Base-by-base conservation (phyloP, 2,329 filamentous ascomycete species). In the Sclerotinia trifoliorum region DNA sequence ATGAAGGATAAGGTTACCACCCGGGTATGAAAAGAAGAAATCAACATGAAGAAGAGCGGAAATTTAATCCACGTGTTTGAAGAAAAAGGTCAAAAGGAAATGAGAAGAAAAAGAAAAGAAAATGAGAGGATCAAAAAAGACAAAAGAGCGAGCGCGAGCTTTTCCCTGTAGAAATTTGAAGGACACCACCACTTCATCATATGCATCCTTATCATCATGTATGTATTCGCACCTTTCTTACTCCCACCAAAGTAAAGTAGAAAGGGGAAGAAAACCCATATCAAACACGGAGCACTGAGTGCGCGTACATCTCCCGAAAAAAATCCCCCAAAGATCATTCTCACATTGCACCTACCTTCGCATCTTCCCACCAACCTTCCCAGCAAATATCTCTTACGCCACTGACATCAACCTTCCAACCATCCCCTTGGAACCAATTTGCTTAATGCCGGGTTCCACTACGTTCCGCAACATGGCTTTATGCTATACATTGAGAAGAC, bases 401-500 rank as follows among this genome's bases (percentile, higher is more conserved):
- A 21, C 60, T 42, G 58, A 51, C 46, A 51, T 62, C 21, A 49
- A 35, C 4, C 29, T 0, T 61, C 19, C 17, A 46, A 2, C 6
- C 5, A 11, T 29, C 7, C 26, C 26, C 44, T 21, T 48, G 44
- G 19, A 48, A 2, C 44, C 44, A 62, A 19, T 19, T 49, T 1
- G 1, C 13, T 11, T 15, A 2, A 17, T 39, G 3, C 29, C 29
- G 46, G 7, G 35, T 35, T 35, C 35, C 35, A 2, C 8, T 7
- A 35, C 60, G 46, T 62, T 62, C 60, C 60, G 60, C 29, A 35
- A 39, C 13, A 62, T 24, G 58, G 21, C 29, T 32, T 46, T 60
- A 24, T 46, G 44, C 11, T 35, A 6, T 21, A n/a, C 8, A n/a
- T 17, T 13, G 24, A 24, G 3, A 3, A 5, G 10, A 3, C 8